A percentile compares a stretch with the other conserved stretches of the same genome.
phyloP scores from a whole-genome alignment of 108 stramenopile genomes.

The Nitzschia sp. region DNA sequence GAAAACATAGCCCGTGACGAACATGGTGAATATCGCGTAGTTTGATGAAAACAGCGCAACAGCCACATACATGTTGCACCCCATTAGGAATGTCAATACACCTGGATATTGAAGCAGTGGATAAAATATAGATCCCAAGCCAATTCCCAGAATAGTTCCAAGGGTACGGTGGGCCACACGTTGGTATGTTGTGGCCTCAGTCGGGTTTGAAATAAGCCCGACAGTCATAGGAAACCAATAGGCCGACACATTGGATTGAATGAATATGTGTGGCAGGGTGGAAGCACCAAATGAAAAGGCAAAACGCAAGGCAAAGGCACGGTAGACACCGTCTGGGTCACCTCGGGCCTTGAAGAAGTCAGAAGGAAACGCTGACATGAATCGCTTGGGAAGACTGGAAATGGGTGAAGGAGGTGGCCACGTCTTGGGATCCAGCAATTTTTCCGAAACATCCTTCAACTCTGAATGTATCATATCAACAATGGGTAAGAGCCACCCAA shows the following conservation, averaged over 20 bases:
- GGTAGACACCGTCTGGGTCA: background rate
- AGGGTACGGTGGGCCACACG: constrained; percentile 9
- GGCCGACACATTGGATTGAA: background rate
- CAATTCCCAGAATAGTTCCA: constrained; percentile 4
- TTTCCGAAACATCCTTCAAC: background rate
- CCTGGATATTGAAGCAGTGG: constrained; percentile 4
- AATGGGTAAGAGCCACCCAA: background rate
- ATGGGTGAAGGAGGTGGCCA: constrained; percentile 3
- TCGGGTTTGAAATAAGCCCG: background rate
- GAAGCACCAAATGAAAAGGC: background rate
- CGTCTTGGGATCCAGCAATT: background rate
- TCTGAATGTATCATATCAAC: background rate
- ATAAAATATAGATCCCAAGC: background rate
- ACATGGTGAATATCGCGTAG: constrained; percentile 10
- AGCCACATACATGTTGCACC: background rate
- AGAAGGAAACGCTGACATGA: constrained; percentile 1
- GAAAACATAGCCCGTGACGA: constrained; percentile 1
- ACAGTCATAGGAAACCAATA: constrained; percentile 17
- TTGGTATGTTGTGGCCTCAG: constrained; percentile 8
- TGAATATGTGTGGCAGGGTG: background rate
- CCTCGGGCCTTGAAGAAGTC: background rate
- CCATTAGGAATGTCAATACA: background rate
- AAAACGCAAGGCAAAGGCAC: constrained; percentile 4
- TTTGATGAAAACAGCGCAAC: background rate
- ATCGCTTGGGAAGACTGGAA: background rate